A percentile compares a stretch with the other conserved stretches of the same genome.
These are phyloP conservation scores for Plasmodium sp. DNA, from an alignment of 169 alveolate genomes.

Conservation along the genomic window DNA sequence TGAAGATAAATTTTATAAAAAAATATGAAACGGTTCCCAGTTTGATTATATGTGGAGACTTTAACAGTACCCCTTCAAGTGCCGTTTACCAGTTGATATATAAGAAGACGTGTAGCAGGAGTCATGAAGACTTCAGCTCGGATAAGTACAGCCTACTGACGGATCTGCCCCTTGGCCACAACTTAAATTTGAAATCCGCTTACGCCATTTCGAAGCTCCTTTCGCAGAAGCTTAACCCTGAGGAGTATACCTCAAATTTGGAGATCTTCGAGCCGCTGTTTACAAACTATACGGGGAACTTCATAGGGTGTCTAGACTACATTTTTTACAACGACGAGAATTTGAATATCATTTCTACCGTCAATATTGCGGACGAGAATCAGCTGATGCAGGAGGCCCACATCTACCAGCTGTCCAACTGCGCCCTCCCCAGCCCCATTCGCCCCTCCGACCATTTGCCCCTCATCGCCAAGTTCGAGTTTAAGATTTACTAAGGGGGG, in stretches of 20 bases:
- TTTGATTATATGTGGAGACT: conserved; percentile 83
- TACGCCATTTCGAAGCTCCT: conserved; percentile 78
- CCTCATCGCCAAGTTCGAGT: conserved; percentile 83
- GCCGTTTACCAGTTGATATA: conserved; percentile 84
- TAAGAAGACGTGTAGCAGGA: conserved; percentile 80
- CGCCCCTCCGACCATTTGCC: conserved; percentile 87
- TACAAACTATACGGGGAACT: conserved; percentile 83
- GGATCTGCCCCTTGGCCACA: conserved; percentile 79
- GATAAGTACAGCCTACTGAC: conserved; percentile 77
- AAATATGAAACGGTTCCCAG: conserved; percentile 80
- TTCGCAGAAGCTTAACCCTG: conserved; percentile 30
- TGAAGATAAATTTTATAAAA: conserved; percentile 74
- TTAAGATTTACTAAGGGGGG: conserved; percentile 32
- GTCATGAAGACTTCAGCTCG: conserved; percentile 79
- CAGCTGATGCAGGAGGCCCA: conserved; percentile 83
- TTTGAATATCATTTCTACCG: conserved; percentile 78
- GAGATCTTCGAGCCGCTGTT: conserved; percentile 81
- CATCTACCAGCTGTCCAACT: conserved; percentile 79
- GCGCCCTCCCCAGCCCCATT: conserved; percentile 85
- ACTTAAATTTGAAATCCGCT: conserved; percentile 80
- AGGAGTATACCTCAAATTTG: conserved; percentile 29
- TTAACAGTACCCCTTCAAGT: conserved; percentile 84
- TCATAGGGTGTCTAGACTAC: conserved; percentile 85
- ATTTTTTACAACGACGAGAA: conserved; percentile 81
- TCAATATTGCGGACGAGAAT: conserved; percentile 76